A percentile compares a stretch with the other conserved stretches of the same genome.
Evolutionary conservation across 2,329 filamentous ascomycete genomes (phyloP).

Genomic region (Blastomyces gilchristii): DNA sequence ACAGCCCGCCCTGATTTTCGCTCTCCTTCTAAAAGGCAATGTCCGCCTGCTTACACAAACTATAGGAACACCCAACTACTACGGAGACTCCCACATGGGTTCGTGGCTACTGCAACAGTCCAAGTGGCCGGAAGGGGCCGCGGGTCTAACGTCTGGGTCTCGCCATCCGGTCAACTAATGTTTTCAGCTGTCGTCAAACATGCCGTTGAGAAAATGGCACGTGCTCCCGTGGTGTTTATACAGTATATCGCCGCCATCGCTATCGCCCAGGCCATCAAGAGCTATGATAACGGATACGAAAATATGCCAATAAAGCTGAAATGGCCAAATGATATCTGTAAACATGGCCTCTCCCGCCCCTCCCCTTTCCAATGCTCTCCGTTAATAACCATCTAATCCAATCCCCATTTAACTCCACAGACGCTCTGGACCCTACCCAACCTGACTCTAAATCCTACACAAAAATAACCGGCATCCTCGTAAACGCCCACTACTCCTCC

Average conservation of each 20-base stretch:
- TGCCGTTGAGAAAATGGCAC: constrained; percentile 57
- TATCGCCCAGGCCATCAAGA: constrained; percentile 70
- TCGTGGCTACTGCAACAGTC: constrained; percentile 75
- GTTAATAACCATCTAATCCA: constrained; percentile 1
- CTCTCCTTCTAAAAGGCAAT: neutral
- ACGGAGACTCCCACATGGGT: constrained; percentile 67
- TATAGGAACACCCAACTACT: constrained; percentile 66
- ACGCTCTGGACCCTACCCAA: constrained; percentile 55
- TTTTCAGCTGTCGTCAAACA: constrained; percentile 86
- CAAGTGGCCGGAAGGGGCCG: constrained; percentile 82
- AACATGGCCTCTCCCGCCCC: constrained; percentile 26
- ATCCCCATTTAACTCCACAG: constrained; percentile 26
- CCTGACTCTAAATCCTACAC: constrained; percentile 50
- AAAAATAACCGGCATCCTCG: constrained; percentile 88
- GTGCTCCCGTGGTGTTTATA: constrained; percentile 77
- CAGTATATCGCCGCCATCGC: constrained; percentile 89
- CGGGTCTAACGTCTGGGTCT: constrained; percentile 89
- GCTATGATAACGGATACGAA: constrained; percentile 66
- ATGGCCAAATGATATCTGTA: constrained; percentile 94
- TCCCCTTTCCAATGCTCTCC: neutral
- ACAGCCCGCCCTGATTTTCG: neutral
- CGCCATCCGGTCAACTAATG: constrained; percentile 73
- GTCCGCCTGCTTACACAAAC: constrained; percentile 1
- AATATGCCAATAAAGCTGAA: constrained; percentile 75
- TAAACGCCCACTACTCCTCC: constrained; percentile 72